Base-by-base conservation (phyloP, 257 asterid genomes). In the Lavandula angustifolia region DNA sequence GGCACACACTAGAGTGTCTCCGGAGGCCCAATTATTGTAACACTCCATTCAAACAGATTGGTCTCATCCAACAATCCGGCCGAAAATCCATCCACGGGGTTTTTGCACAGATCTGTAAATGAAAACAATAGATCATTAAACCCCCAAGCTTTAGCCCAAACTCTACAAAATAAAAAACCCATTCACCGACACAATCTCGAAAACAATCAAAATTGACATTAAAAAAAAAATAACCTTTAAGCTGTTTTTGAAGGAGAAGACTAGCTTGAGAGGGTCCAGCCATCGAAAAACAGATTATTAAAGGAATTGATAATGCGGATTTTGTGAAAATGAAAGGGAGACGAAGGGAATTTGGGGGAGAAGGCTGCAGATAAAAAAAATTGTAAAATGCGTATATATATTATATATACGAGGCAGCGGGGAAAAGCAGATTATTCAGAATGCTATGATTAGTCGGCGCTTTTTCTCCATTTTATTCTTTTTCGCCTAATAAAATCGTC, bases 51-150 rank as follows among this genome's bases (percentile, higher is more conserved):
- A 64, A 87, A 92, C 33, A 92, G 73, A 79, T 92, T 89, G 60
- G 37, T 76, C 66, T 92, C 97, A 49, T 92, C 96, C 60, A 85
- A 79, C 76, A 92, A 80, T 60, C 99, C 99, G 56, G 99, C 99
- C 59, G 99, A 92, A 69, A 92, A 92, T 53, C 99, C 99, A 71
- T 87, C 99, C 14, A 92, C 99, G 0, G 99, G 99, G 54, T 92
- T 73, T 73, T 80, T 89, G 82, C 82, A 76, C 75, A 91, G 96
- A 86, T 88, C 98, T 92, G 90, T 78, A 79, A 42, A 66, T 13
- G 75, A 79, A 66, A 81, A 70, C 27, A 42, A 41, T 41, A 71
- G 84, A 86, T 80, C 94, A 87, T 75, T 70, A 76, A 74, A 75
- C 57, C 75, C 72, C 66, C 42, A 7, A 69, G 67, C 57, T 62